These are phyloP conservation scores for Clarireedia sp. DNA, from an alignment of 2,329 filamentous ascomycete species.

Conservation along the genomic window DNA sequence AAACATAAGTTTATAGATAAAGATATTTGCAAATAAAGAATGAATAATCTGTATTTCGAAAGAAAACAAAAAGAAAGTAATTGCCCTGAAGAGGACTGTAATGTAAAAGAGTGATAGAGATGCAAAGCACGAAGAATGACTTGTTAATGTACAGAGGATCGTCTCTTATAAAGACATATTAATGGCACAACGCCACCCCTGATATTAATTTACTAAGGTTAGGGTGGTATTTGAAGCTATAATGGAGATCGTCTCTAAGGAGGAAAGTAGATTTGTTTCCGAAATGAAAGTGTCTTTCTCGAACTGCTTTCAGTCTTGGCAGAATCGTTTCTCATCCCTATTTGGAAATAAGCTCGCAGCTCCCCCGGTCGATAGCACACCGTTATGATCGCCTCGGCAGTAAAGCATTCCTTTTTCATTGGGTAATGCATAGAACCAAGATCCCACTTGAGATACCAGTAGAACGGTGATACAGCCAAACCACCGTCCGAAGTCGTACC, in stretches of 20 bases:
- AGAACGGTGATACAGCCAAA: too few species aligned
- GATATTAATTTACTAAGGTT: background rate
- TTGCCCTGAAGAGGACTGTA: conserved; percentile 5
- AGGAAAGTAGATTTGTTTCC: background rate
- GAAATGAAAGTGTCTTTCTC: conserved; percentile 9
- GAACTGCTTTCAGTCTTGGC: background rate
- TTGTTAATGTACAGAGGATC: background rate
- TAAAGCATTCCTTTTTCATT: too few species aligned
- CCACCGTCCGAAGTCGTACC: too few species aligned
- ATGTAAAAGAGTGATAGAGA: conserved; percentile 7
- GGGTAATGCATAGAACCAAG: too few species aligned
- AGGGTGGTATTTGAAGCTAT: background rate
- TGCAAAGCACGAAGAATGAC: conserved; percentile 3
- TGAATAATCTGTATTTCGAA: background rate
- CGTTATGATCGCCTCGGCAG: background rate
- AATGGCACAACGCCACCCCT: background rate
- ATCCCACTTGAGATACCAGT: too few species aligned
- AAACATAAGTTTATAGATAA: conserved; percentile 2
- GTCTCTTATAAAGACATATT: conserved; percentile 2
- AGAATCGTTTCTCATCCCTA: background rate
- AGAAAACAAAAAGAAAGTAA: conserved; percentile 1
- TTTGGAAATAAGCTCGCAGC: background rate
- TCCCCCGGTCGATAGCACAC: background rate
- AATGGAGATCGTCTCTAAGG: background rate
- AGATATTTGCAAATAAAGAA: background rate